Conservation (phyloP, 2,329 filamentous ascomycete species). For the Alternaria angustiovoidea region DNA sequence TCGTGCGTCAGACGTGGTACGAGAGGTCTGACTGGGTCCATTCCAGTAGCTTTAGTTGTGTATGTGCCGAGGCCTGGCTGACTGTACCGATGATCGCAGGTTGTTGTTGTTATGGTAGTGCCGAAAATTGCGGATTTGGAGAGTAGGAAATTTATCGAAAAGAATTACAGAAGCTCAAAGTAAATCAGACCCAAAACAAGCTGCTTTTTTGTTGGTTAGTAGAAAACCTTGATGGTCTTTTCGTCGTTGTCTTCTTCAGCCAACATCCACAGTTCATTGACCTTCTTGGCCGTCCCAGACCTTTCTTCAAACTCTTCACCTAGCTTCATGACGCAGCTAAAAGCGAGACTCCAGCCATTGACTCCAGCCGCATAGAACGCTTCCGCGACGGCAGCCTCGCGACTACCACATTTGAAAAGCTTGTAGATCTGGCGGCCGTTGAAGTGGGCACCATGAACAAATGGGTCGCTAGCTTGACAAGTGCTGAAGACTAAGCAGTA, state of each 20-base stretch:
- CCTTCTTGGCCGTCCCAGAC: constrained; percentile 25
- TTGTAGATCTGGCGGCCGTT: constrained; percentile 41
- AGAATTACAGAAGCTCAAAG: neutral
- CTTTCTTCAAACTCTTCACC: constrained; percentile 35
- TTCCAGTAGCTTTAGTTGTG: neutral
- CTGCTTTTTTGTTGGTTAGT: constrained; percentile 24
- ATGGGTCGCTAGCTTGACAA: constrained; percentile 27
- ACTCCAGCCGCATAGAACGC: constrained; percentile 40
- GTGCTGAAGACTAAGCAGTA: constrained; percentile 42
- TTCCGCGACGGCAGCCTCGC: constrained; percentile 41
- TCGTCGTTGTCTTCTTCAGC: constrained; percentile 28
- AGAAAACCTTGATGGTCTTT: constrained; percentile 38
- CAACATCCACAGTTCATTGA: constrained; percentile 38
- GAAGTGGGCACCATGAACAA: constrained; percentile 17
- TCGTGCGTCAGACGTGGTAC: neutral
- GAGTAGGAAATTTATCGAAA: neutral
- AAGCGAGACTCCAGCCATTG: constrained; percentile 43
- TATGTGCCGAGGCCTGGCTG: neutral
- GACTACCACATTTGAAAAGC: constrained; percentile 42
- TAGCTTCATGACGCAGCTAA: constrained; percentile 41
- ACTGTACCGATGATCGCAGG: neutral
- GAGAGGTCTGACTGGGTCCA: neutral
- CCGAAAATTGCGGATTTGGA: neutral
- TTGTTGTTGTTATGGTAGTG: neutral
- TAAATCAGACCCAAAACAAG: neutral